phyloP scores from a whole-genome alignment of 208 protist genomes.

The Trypanosoma avium region DNA sequence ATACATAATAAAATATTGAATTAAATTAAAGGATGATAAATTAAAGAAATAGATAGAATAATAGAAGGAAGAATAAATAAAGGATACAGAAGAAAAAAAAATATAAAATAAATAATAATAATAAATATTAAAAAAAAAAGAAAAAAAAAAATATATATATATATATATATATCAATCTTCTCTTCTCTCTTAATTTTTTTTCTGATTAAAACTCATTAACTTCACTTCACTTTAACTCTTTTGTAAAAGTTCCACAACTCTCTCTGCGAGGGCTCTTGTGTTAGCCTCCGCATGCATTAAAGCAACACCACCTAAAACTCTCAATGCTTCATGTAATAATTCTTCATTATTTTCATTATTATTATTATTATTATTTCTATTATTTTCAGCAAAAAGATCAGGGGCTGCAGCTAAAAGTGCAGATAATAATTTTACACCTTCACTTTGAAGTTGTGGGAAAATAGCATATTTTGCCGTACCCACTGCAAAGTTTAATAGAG shows the following conservation, averaged over 20 bases:
- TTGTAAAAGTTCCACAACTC: constrained; percentile 37
- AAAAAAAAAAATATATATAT: background rate
- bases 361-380: no score
- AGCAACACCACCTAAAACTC: constrained; percentile 49
- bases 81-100: background rate
- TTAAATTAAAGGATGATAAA: background rate
- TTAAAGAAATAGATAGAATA: background rate
- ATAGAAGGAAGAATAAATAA: background rate
- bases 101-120: background rate
- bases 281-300: constrained; percentile 48
- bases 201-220: no score
- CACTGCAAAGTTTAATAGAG: constrained; percentile 61
- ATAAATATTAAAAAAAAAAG: background rate
- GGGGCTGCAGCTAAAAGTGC: constrained; percentile 58
- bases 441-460: constrained; percentile 48
- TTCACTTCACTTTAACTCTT: background rate
- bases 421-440: constrained; percentile 72
- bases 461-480: constrained; percentile 54
- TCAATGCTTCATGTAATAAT: constrained; percentile 19
- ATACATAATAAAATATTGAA: background rate
- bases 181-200: background rate
- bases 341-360: background rate
- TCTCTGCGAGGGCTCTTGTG: constrained; percentile 57
- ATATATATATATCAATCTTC: background rate
- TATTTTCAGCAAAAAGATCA: constrained; percentile 52